A percentile compares a stretch with the other conserved stretches of the same genome.
phyloP scores from a whole-genome alignment of 2,329 filamentous ascomycete species.

The Nigrospora osmanthi region DNA sequence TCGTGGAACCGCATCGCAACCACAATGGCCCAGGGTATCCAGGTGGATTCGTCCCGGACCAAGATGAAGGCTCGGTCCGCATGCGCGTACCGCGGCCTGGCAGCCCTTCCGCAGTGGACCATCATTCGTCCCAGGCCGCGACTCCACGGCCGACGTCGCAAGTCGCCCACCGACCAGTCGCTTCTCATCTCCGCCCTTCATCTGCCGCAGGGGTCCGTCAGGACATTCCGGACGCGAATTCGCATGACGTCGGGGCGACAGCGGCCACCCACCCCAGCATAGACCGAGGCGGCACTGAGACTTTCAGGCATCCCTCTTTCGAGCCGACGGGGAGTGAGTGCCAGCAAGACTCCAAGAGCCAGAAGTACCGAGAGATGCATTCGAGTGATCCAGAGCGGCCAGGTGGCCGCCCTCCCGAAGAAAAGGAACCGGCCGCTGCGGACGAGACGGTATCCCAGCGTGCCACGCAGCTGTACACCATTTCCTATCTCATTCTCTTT shows the following conservation, averaged over 20 bases:
- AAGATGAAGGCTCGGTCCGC: too few species aligned
- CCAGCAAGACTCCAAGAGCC: constrained; percentile 5
- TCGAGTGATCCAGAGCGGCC: too few species aligned
- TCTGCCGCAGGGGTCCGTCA: constrained; percentile 17
- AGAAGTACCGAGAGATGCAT: constrained; percentile 1
- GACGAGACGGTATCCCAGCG: constrained; percentile 28
- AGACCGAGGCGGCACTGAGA: constrained; percentile 26
- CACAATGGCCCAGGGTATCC: too few species aligned
- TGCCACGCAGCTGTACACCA: constrained; percentile 57
- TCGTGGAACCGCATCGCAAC: too few species aligned
- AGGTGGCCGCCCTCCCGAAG: too few species aligned
- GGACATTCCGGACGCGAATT: constrained; percentile 28
- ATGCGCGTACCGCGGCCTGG: too few species aligned
- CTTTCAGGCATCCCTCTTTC: constrained; percentile 25
- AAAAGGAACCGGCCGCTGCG: too few species aligned
- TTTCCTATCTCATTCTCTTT: constrained; percentile 81
- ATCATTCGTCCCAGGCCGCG: too few species aligned
- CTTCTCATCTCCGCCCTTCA: constrained; percentile 7
- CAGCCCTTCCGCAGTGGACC: too few species aligned
- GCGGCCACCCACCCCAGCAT: constrained; percentile 32
- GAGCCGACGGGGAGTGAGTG: constrained; percentile 26
- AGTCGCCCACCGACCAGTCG: constrained; percentile 6
- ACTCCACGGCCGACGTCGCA: background rate
- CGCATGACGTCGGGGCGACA: constrained; percentile 33
- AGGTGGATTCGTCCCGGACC: too few species aligned